Evolutionary conservation across 352 stramenopile species (phyloP), one percentile per base, ranked within the genome.

Genomic region (Pythium folliculosum): DNA sequence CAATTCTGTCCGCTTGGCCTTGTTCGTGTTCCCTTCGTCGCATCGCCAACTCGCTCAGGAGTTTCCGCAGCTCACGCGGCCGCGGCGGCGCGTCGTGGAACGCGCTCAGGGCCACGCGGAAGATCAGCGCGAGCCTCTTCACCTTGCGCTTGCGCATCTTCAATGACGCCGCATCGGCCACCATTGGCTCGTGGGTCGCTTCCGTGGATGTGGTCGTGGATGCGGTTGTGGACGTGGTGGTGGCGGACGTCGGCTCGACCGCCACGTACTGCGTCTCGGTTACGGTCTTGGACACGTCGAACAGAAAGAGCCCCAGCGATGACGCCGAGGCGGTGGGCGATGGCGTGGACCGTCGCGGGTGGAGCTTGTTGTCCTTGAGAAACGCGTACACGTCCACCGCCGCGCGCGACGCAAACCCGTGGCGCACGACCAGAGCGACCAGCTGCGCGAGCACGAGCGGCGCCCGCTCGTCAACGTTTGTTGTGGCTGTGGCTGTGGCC

Each of bases 291-390:
- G 77, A 91, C 54, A 90, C 83, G 50, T 91, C 80, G 52, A 84
- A 90, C 3, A 80, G 71, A 14, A 84, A 71, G 25, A 25, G n/a
- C 40, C 49, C n/a, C n/a, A n/a, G 25, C 8, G 49, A 22, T 21
- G 2, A n/a, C n/a, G n/a, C n/a, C 50, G 16, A 45, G 51, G 8
- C 16, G 37, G 16, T 9, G 14, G 40, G 10, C 14, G 17, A 10
- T 40, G 12, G 6, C 10, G 14, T n/a, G 1, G 40, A n/a, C 14
- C 85, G 80, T 4, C 81, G 77, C 2, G 85, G 83, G 22, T 91
- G 77, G 44, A 94, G 81, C 69, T 92, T 79, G 59, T 83, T 72
- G 45, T 80, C 73, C 55, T 90, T 90, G 23, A 94, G 72, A 43
- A 81, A 88, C 16, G 53, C 58, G 65, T 94, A 94, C 32, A 78